Evolutionary conservation across 257 asterid genomes (phyloP).

Genomic region (Nicotiana knightiana): DNA sequence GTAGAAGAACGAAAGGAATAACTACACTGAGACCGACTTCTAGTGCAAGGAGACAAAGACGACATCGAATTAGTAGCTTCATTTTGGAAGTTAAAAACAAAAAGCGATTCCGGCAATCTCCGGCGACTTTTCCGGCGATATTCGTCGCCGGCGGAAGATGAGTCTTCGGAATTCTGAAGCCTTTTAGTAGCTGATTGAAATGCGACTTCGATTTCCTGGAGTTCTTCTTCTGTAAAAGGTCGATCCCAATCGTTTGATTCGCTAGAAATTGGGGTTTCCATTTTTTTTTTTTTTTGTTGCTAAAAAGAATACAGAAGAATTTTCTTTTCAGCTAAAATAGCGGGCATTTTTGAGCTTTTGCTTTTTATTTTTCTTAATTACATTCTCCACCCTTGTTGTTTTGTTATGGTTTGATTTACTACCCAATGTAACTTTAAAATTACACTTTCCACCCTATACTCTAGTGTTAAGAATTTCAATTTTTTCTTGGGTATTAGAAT

Average conservation of each 20-base stretch:
- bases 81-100: slow-evolving; percentile 29
- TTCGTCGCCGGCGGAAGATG: background rate
- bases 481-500: background rate
- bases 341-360: background rate
- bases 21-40: slow-evolving; percentile 16
- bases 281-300: background rate
- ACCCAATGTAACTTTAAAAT: background rate
- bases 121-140: slow-evolving; percentile 41
- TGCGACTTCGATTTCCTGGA: slow-evolving; percentile 59
- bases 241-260: slow-evolving; percentile 45
- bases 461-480: background rate
- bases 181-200: slow-evolving; percentile 32
- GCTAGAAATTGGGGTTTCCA: background rate
- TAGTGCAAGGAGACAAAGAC: slow-evolving; percentile 32
- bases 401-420: background rate
- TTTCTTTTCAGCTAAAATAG: background rate
- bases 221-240: slow-evolving; percentile 69
- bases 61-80: slow-evolving; percentile 6
- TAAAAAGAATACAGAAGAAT: background rate
- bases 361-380: background rate
- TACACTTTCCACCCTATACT: background rate
- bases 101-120: slow-evolving; percentile 71
- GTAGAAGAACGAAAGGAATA: no score
- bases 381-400: background rate
- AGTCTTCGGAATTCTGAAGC: slow-evolving; percentile 14